Evolutionary conservation across 495 filamentous ascomycete species (phyloP).

Genomic region (Pseudoneurospora amorphoporcata): DNA sequence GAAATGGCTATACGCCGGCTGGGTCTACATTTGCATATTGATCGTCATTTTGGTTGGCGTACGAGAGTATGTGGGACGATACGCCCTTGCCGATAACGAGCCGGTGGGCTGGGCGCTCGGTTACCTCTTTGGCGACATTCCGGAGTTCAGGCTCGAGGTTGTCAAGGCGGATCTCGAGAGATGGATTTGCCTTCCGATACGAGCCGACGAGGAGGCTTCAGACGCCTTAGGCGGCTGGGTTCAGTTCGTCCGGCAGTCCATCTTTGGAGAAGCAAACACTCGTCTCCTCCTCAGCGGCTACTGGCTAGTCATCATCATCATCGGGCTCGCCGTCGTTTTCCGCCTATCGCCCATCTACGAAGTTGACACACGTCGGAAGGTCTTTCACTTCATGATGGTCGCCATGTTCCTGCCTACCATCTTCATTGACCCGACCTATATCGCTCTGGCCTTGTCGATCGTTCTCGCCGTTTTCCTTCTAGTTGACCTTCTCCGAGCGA

Average conservation of each 20-base stretch:
- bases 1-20: constrained; percentile 75
- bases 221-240: constrained; percentile 45
- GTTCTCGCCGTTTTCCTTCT: constrained; percentile 75
- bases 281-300: constrained; percentile 70
- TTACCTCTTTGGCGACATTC: constrained; percentile 78
- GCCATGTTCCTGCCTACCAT: constrained; percentile 82
- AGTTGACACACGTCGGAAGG: constrained; percentile 94
- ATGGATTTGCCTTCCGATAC: constrained; percentile 67
- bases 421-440: constrained; percentile 77
- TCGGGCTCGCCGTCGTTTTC: constrained; percentile 65
- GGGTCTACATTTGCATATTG: constrained; percentile 59
- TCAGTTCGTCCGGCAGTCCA: constrained; percentile 43
- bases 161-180: constrained; percentile 52
- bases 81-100: constrained; percentile 61
- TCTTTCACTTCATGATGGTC: constrained; percentile 98
- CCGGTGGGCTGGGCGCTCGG: constrained; percentile 87
- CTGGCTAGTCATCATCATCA: constrained; percentile 54
- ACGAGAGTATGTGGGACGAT: constrained; percentile 51
- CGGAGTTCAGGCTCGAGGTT: constrained; percentile 54
- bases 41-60: constrained; percentile 59
- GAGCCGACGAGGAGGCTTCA: constrained; percentile 16
- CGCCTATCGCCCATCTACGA: constrained; percentile 60
- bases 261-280: constrained; percentile 65
- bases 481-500: constrained; percentile 79
- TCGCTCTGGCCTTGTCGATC: constrained; percentile 62